Conservation (phyloP, 148 eudicot genomes). For the Camellia lanceoleosa region DNA sequence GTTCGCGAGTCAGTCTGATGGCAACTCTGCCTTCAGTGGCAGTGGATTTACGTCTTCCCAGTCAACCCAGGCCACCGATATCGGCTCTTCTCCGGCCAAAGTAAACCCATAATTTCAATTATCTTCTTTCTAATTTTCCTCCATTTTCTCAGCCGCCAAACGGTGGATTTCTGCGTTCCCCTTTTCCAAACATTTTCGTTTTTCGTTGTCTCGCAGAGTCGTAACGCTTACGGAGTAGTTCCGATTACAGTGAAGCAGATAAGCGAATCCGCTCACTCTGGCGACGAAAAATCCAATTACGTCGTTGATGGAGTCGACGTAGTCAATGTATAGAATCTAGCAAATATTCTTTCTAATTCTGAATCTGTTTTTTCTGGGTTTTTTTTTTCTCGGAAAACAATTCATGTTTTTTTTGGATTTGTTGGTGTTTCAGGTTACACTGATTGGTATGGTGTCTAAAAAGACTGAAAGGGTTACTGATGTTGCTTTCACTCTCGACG, state of each 20-base stretch:
- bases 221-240: constrained; percentile 49
- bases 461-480: constrained; percentile 48
- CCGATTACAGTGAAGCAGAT: constrained; percentile 86
- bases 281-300: constrained; percentile 59
- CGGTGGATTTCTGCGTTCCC: neutral
- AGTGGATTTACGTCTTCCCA: constrained; percentile 66
- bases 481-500: constrained; percentile 52
- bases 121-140: neutral
- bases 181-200: neutral
- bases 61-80: constrained; percentile 43
- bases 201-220: constrained; percentile 37
- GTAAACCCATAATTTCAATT: constrained; percentile 23
- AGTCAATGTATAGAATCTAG: constrained; percentile 38
- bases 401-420: constrained; percentile 5
- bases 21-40: constrained; percentile 36
- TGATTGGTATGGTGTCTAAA: constrained; percentile 51
- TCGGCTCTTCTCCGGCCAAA: constrained; percentile 42
- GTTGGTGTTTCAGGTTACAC: constrained; percentile 38
- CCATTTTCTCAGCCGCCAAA: neutral
- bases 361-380: neutral
- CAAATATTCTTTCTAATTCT: neutral
- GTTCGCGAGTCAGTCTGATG: constrained; percentile 56
- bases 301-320: constrained; percentile 65
- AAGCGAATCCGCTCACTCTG: constrained; percentile 63
- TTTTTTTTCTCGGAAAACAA: neutral